Evolutionary conservation across 768 basidiomycete species (phyloP), one percentile per base, ranked within the genome.

Genomic region (Russula abietina): DNA sequence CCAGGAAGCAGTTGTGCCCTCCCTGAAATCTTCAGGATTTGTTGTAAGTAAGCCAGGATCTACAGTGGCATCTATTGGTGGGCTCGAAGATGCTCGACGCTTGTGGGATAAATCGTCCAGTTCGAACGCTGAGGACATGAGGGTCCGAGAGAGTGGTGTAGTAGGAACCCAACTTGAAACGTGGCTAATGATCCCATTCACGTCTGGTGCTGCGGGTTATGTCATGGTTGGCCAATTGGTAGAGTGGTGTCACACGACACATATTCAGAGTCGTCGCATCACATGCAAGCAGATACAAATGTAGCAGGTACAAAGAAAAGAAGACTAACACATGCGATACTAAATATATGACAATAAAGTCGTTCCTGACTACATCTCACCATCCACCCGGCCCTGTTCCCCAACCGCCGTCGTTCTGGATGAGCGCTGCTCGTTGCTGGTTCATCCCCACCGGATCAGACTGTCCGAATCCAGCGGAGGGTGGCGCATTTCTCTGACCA

Each of bases 341-440:
- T 57, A 54, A 59, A 65, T 61, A 65, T 32, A 26, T 69, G 69
- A 68, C 64, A 59, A 57, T 62, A 63, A 50, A 58, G 45, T 55
- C 48, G 39, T 60, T 58, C 59, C 50, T 56, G 61, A 52, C 59
- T 45, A 17, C 53, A 38, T 24, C 17, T 58, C 48, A 69, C 71
- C 74, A 79, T 58, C 74, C 73, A 9, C 74, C 71, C 36, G 70
- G 70, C 7, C 58, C 57, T 26, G 65, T 30, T 43, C 71, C 73
- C 77, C 77, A 79, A 41, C 76, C 73, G 9, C 71, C 72, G 1
- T 71, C 69, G 55, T 80, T 76, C 69, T 87, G 85, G 56, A 89
- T 79, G 79, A 86, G 79, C 17, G 86, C 81, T 32, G 87, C n/a
- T n/a, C n/a, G 82, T 46, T 87, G 83, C 57, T 80, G 80, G 69